These are phyloP conservation scores for Herpotrichia juniperi DNA, from an alignment of 2,329 filamentous ascomycete genomes.

Conservation along the genomic window DNA sequence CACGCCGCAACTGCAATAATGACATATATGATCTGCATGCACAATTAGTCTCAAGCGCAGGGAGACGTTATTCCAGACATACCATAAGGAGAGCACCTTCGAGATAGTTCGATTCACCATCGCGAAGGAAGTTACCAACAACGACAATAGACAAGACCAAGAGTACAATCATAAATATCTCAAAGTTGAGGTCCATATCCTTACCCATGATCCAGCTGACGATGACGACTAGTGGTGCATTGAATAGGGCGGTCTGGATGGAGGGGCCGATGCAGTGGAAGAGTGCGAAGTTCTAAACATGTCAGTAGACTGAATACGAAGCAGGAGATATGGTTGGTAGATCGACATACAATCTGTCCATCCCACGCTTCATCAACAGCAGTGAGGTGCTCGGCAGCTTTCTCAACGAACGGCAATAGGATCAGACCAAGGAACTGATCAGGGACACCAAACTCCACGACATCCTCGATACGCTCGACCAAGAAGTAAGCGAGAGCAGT, in stretches of 20 bases:
- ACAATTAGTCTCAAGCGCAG: slow-evolving; percentile 3
- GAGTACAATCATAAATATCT: slow-evolving; percentile 83
- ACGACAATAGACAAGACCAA: slow-evolving; percentile 84
- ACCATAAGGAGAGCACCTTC: slow-evolving; percentile 79
- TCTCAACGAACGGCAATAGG: slow-evolving; percentile 81
- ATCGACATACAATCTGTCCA: slow-evolving; percentile 67
- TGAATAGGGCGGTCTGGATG: slow-evolving; percentile 88
- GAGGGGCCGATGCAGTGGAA: slow-evolving; percentile 86
- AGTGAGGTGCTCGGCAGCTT: slow-evolving; percentile 84
- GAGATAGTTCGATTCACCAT: slow-evolving; percentile 89
- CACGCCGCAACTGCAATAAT: slow-evolving; percentile 66
- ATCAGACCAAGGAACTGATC: slow-evolving; percentile 71
- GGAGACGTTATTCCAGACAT: slow-evolving; percentile 10
- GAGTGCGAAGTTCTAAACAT: slow-evolving; percentile 71
- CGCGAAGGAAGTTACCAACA: slow-evolving; percentile 84
- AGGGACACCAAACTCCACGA: slow-evolving; percentile 59
- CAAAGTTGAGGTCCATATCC: slow-evolving; percentile 81
- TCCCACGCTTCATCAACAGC: slow-evolving; percentile 86
- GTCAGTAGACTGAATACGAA: slow-evolving; percentile 2
- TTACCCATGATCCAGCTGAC: slow-evolving; percentile 78
- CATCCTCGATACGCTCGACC: slow-evolving; percentile 73
- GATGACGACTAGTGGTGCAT: slow-evolving; percentile 81
- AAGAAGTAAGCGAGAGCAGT: slow-evolving; percentile 75
- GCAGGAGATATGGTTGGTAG: background rate
- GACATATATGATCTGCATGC: slow-evolving; percentile 61